phyloP scores from a whole-genome alignment of 225 moss, liverwort and hornwort genomes.

The Rhytidiadelphus loreus region DNA sequence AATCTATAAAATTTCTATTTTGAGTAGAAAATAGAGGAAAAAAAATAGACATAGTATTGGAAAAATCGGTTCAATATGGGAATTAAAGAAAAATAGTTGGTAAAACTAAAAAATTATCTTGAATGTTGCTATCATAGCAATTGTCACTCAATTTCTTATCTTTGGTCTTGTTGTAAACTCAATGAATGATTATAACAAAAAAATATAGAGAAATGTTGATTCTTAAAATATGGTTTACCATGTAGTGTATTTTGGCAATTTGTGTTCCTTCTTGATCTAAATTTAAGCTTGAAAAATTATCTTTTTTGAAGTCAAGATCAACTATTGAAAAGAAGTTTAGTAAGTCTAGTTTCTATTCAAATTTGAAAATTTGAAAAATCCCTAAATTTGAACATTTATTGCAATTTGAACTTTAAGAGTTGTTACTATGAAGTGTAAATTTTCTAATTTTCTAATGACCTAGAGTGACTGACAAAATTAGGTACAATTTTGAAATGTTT shows the following conservation, averaged over 20 bases:
- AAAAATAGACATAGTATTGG: rapidly evolving
- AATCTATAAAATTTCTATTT: neutral
- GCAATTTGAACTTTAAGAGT: neutral
- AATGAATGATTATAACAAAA: neutral
- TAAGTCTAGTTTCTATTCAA: rapidly evolving
- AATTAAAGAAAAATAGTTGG: neutral
- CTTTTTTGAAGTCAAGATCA: neutral
- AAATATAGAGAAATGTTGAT: neutral
- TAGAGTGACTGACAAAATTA: no score
- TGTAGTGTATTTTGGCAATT: neutral
- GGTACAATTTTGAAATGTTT: no score
- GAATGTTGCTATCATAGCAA: neutral
- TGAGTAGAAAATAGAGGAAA: rapidly evolving
- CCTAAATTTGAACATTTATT: neutral
- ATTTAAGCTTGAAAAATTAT: neutral
- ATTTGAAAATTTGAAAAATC: neutral
- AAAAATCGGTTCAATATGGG: rapidly evolving
- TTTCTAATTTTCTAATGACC: no score
- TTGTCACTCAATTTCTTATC: rapidly evolving
- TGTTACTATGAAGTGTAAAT: neutral
- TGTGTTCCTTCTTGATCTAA: rapidly evolving
- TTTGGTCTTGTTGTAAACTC: neutral
- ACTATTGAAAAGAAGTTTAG: neutral
- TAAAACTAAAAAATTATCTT: neutral
- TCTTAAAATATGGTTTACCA: neutral